Evolutionary conservation across 2,329 filamentous ascomycete species (phyloP).

Genomic region (Tolypocladium nubicola): DNA sequence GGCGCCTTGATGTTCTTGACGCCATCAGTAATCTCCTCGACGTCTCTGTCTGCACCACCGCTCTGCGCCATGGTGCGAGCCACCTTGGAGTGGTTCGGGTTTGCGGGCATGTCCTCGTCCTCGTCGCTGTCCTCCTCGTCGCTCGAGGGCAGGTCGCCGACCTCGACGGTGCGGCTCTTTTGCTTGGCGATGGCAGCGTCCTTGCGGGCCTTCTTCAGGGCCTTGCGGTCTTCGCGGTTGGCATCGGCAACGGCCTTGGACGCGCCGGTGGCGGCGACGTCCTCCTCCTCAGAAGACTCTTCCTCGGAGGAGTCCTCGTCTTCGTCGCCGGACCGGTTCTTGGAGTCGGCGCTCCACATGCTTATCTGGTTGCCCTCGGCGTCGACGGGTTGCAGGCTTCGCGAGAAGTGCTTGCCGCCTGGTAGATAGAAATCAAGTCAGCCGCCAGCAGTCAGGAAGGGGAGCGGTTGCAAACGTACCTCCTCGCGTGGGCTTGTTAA

Average conservation of each 20-base stretch:
- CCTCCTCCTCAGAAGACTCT: slow-evolving; percentile 29
- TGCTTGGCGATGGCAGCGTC: slow-evolving; percentile 74
- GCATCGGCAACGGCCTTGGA: slow-evolving; percentile 33
- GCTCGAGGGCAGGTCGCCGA: slow-evolving; percentile 76
- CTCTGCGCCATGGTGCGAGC: slow-evolving; percentile 44
- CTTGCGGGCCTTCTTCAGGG: slow-evolving; percentile 82
- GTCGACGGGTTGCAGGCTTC: slow-evolving; percentile 79
- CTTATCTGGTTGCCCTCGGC: slow-evolving; percentile 79
- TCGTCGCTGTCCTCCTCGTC: slow-evolving; percentile 48
- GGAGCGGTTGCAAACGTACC: slow-evolving; percentile 36
- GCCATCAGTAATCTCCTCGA: slow-evolving; percentile 41
- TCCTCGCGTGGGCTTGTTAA: slow-evolving; percentile 85
- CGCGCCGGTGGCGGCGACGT: slow-evolving; percentile 34
- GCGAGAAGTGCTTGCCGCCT: slow-evolving; percentile 95
- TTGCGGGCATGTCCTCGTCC: slow-evolving; percentile 64
- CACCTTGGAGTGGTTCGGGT: slow-evolving; percentile 84
- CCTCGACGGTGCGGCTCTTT: slow-evolving; percentile 60
- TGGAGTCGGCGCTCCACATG: slow-evolving; percentile 66
- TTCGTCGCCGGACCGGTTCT: slow-evolving; percentile 32
- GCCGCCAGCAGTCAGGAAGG: neutral
- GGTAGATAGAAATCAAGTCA: neutral
- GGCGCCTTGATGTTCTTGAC: slow-evolving; percentile 43
- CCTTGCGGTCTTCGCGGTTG: slow-evolving; percentile 79
- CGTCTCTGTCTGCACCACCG: slow-evolving; percentile 9
- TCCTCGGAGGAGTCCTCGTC: slow-evolving; percentile 38